phyloP scores from a whole-genome alignment of 192 early-diverging fungal genomes.

The Backusella parvicylindrica region DNA sequence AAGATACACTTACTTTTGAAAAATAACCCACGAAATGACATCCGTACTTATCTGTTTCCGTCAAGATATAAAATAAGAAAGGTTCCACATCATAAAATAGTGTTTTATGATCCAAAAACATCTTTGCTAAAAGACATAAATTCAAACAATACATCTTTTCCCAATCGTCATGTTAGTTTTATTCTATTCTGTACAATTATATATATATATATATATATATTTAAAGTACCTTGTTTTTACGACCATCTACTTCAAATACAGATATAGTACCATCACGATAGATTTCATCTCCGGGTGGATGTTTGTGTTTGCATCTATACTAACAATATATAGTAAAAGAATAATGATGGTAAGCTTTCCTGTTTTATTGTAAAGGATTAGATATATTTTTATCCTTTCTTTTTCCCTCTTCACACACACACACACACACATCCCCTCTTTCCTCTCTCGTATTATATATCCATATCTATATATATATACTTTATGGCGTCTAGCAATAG shows the following conservation, averaged over 20 bases:
- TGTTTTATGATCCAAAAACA: conserved; percentile 98
- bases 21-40: conserved; percentile 96
- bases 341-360: not conserved
- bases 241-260: conserved; percentile 97
- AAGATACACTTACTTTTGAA: conserved; percentile 59
- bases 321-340: conserved; percentile 16
- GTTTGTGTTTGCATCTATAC: conserved; percentile 70
- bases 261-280: conserved; percentile 85
- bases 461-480: conserved; percentile 14
- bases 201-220: not conserved
- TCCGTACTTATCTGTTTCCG: conserved; percentile 69
- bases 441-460: no score
- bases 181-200: not conserved
- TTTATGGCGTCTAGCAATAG: conserved; percentile 76
- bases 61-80: conserved; percentile 95
- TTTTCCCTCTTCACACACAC: no score
- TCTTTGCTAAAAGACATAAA: conserved; percentile 92
- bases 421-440: not conserved
- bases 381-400: not conserved
- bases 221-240: conserved; percentile 80
- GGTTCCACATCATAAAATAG: conserved; percentile 97
- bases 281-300: conserved; percentile 97
- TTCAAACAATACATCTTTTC: conserved; percentile 91
- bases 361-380: not conserved
- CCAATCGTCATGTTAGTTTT: not conserved